Conservation (phyloP, 805 yeast species). For the Ogataea degrootiae region DNA sequence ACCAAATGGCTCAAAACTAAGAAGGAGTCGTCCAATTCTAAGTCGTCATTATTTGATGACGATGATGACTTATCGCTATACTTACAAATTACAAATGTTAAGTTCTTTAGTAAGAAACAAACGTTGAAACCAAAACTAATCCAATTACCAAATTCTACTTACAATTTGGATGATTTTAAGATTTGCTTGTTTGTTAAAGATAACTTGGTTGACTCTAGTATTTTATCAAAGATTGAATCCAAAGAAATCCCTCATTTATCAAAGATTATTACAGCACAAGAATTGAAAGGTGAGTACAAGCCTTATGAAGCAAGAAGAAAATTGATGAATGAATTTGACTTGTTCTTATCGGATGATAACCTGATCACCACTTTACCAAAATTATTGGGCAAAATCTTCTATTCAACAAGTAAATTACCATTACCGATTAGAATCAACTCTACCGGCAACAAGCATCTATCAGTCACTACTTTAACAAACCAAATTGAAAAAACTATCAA, state of each 20-base stretch:
- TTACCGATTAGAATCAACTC: conserved; percentile 51
- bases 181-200: conserved; percentile 72
- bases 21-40: conserved; percentile 27
- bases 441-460: conserved; percentile 25
- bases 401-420: conserved; percentile 58
- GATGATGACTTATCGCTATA: conserved; percentile 48
- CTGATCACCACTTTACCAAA: conserved; percentile 77
- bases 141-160: conserved; percentile 42
- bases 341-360: conserved; percentile 82
- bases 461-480: conserved; percentile 48
- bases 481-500: conserved; percentile 54
- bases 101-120: conserved; percentile 55
- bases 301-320: conserved; percentile 85
- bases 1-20: conserved; percentile 47
- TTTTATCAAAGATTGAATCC: conserved; percentile 42
- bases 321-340: conserved; percentile 60
- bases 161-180: conserved; percentile 40
- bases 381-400: conserved; percentile 76
- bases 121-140: conserved; percentile 53
- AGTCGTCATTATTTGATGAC: conserved; percentile 54
- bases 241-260: conserved; percentile 40
- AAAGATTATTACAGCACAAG: conserved; percentile 63
- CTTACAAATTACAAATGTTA: conserved; percentile 61
- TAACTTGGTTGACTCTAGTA: conserved; percentile 39
- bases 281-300: conserved; percentile 80